Evolutionary conservation across 257 asterid species (phyloP), one percentile per base, ranked within the genome.

Genomic region (Orobanche coerulescens): DNA sequence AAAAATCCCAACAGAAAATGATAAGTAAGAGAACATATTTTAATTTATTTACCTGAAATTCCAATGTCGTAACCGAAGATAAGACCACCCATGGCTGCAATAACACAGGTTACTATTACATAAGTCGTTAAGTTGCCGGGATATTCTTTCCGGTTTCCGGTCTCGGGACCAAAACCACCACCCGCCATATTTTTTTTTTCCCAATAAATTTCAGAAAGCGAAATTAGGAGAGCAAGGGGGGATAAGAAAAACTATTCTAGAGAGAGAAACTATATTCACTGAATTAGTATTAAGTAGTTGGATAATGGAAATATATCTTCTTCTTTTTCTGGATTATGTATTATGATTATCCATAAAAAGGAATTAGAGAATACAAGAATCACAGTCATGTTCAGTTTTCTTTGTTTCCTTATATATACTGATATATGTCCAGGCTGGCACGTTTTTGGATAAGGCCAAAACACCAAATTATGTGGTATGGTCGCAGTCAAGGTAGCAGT

Each of bases 71-170:
- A 89, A 31, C 97, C 97, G 49, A 89, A 89, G 34, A 90, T 90
- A 3, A 90, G 83, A 5, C 97, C 97, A 1, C 97, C 97, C 95
- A 84, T 90, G 75, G 92, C 97, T 0, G 97, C 97, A n/a, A 87
- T 80, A 60, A 90, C 72, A 67, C 95, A 90, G 23, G 95, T 84
- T 4, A 70, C 9, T 22, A 83, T 71, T 30, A 86, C 95, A 52
- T 84, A 82, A 1, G 69, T 70, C 46, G 95, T 90, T 5, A 90
- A 85, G 24, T 79, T 71, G 7, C 97, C 95, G 49, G 95, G 90
- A 73, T 90, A 90, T 19, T 61, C 83, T 64, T 82, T 84, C 22
- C 84, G 77, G 60, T 6, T 61, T 0, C 79, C 87, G 9, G 79
- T 50, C 47, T 71, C 80, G 12, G 79, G 60, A 19, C 58, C 86